Base-by-base conservation (phyloP, 2,329 filamentous ascomycete species). In the Pestalotiopsis sp. region DNA sequence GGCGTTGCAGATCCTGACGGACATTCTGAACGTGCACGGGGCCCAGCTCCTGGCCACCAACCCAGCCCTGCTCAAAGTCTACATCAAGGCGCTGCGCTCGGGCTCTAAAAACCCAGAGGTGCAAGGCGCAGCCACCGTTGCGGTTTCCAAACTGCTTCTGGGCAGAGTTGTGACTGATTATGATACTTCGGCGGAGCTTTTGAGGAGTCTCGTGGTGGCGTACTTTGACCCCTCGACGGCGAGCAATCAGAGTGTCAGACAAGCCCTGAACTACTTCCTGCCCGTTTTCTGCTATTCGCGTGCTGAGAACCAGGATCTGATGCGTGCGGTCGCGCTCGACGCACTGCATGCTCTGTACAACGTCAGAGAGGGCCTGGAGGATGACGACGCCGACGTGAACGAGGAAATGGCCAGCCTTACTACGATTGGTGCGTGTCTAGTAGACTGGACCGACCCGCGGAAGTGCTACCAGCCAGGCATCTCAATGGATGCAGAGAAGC, bases 361-460 rank as follows among this genome's bases (percentile, higher is more conserved):
- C 69, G 84, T 93, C 11, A 87, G 92, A 12, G 92, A 94, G 76
- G 90, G 88, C 1, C 80, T 91, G 23, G 92, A 94, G 69, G 90
- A 93, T 70, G 94, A 93, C 39, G 91, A 93, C 63, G 90, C 91
- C 20, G 92, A 94, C 64, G 89, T 92, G 12, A 88, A 88, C 49
- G 92, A 92, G 68, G 91, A 90, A 72, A 94, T 97, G 90, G 92
- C 95, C 9, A 90, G 91, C 73, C 87, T 97, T 72, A 87, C 89
- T 58, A 88, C 91, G 3, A 93, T 97, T 68, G 94, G 93, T 1
- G 90, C 93, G 3, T 95, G 94, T 75, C 83, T 98, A 7, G 89
- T 95, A 0, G 95, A 98, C 78, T 98, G 95, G 96, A 98, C 95
- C 0, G 95, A 98, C 78, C 94, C 95, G 49, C 86, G 95, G 64